Percentiles rank a stretch among this genome's conserved stretches.
Evolutionary conservation across 768 basidiomycete genomes (phyloP).

Genomic region (Pulveroboletus frians): DNA sequence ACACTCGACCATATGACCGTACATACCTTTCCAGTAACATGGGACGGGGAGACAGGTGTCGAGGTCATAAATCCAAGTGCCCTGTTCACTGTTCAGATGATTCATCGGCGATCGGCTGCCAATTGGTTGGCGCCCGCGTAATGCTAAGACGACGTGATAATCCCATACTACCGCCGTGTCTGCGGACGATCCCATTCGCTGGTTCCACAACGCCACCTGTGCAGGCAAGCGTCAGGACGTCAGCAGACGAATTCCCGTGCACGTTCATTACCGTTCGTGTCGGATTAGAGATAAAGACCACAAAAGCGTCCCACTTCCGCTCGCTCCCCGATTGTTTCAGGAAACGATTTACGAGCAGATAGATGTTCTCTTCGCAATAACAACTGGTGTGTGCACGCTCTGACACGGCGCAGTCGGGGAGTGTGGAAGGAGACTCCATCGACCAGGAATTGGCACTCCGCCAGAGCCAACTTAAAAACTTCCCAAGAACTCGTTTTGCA

Average conservation of each 20-base stretch:
- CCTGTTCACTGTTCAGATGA: constrained; percentile 9
- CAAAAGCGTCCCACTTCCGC: constrained; percentile 45
- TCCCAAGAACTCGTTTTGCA: neutral
- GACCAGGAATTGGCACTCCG: constrained; percentile 20
- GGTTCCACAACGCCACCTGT: constrained; percentile 64
- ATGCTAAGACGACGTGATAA: constrained; percentile 63
- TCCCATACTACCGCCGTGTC: constrained; percentile 33
- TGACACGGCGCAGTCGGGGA: constrained; percentile 16
- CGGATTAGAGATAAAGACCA: constrained; percentile 63
- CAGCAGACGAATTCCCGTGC: neutral
- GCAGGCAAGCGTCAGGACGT: too few species aligned
- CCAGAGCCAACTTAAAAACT: neutral
- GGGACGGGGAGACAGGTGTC: constrained; percentile 53
- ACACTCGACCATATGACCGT: neutral
- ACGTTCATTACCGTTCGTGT: constrained; percentile 45
- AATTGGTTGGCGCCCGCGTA: constrained; percentile 33
- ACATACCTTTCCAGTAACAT: constrained; percentile 46
- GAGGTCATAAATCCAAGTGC: constrained; percentile 64
- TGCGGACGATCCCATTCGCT: constrained; percentile 38
- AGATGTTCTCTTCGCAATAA: constrained; percentile 75
- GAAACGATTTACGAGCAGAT: constrained; percentile 49
- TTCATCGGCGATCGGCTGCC: neutral
- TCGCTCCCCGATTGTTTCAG: constrained; percentile 23
- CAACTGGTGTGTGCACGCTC: constrained; percentile 51
- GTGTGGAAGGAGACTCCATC: constrained; percentile 19